Evolutionary conservation across 2,329 filamentous ascomycete species (phyloP).

Genomic region (Madurella mycetomatis): DNA sequence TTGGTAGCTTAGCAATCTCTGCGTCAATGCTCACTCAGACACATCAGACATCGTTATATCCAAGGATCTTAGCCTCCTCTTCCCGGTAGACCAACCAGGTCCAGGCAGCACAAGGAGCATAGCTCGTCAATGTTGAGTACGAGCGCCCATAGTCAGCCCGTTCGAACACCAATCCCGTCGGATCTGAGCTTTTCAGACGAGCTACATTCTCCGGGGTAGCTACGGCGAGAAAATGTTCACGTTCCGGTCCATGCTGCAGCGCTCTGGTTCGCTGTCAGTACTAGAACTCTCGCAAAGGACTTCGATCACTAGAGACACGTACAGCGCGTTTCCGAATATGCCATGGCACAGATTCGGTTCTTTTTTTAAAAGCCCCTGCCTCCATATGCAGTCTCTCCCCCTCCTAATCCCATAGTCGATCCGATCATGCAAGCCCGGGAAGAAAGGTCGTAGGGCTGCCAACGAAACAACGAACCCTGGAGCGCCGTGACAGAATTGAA

Average conservation of each 20-base stretch:
- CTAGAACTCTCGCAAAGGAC: background rate
- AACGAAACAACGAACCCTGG: conserved; percentile 55
- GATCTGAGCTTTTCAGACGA: conserved; percentile 27
- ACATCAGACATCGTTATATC: conserved; percentile 26
- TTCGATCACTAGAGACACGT: conserved; percentile 16
- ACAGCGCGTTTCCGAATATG: conserved; percentile 55
- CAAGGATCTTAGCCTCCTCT: conserved; percentile 22
- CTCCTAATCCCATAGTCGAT: conserved; percentile 46
- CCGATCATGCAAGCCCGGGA: conserved; percentile 44
- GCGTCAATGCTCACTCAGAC: too few relatives aligned
- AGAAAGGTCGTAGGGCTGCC: conserved; percentile 45
- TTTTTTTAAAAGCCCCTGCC: conserved; percentile 53
- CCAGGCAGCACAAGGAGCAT: conserved; percentile 27
- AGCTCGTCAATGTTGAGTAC: conserved; percentile 27
- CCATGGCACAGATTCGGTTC: conserved; percentile 58
- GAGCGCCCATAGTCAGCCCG: conserved; percentile 28
- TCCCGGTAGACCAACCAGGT: conserved; percentile 24
- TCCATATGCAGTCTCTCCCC: conserved; percentile 47
- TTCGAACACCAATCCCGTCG: conserved; percentile 22
- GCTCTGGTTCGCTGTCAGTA: conserved; percentile 2
- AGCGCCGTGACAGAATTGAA: conserved; percentile 59
- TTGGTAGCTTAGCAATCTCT: too few relatives aligned
- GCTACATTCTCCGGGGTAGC: conserved; percentile 52
- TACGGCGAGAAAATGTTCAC: conserved; percentile 51
- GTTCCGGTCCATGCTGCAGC: conserved; percentile 21